Base-by-base conservation (phyloP, 2,329 filamentous ascomycete species). In the Phyllosticta citrichinensis region DNA sequence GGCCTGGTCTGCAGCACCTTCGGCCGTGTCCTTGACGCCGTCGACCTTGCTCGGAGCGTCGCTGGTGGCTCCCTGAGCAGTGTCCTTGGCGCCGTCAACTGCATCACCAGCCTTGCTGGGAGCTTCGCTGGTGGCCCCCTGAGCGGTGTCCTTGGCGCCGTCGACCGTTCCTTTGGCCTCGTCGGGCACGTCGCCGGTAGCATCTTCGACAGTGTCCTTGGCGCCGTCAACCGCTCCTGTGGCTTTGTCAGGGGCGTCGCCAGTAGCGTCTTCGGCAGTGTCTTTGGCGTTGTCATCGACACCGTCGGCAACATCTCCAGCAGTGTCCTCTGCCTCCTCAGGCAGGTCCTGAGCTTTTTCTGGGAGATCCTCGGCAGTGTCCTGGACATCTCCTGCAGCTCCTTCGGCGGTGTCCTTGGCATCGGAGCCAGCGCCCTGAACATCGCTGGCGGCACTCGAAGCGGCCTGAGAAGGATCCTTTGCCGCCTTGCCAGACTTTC, bases 391-490 rank as follows among this genome's bases (percentile, higher is more conserved):
- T 35, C 69, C 70, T 51, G 70, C 62, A 5, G 74, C 70, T 58
- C 76, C 74, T 55, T 64, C 62, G 30, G 62, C 64, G 6, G 66
- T 63, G 12, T 65, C 69, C 19, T 70, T 62, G 19, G 63, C 66
- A 11, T 65, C 64, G 9, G 65, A 70, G 30, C 66, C 64, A 56
- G 64, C 20, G 35, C 51, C 62, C 22, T 71, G 69, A n/a, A 68
- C 55, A 8, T 62, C 61, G 22, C 63, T 69, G 52, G 76, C 74
- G 50, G 75, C 76, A 33, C 59, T 61, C 11, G 75, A 66, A 24
- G 70, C 72, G 58, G 73, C 71, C 35, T 70, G 69, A 47, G 69
- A 63, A 3, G 74, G 71, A 59, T 76, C 74, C 58, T 76, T 65
- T 30, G 68, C 66, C 40, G 40, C 40, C 40, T 47, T 47, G 24